Conservation (phyloP, 1,284 basidiomycete species). For the Agaricales sp. region DNA sequence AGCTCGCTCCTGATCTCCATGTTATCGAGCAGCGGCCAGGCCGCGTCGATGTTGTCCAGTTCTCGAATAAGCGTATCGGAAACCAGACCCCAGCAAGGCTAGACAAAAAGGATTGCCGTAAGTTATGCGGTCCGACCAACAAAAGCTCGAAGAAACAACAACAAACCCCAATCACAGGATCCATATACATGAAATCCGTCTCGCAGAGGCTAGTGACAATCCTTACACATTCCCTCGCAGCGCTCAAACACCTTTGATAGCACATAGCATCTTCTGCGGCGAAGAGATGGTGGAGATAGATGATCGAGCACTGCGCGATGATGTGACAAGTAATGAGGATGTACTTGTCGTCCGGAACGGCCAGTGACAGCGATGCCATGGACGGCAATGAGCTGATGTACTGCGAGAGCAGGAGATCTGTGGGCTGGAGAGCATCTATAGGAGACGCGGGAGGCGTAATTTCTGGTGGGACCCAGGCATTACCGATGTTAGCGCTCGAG, state of each 20-base stretch:
- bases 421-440: slow-evolving; percentile 43
- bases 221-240: slow-evolving; percentile 45
- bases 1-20: slow-evolving; percentile 51
- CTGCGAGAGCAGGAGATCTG: slow-evolving; percentile 53
- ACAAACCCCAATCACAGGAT: slow-evolving; percentile 65
- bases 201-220: slow-evolving; percentile 53
- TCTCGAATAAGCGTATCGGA: slow-evolving; percentile 58
- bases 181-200: slow-evolving; percentile 54
- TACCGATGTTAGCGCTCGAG: not conserved
- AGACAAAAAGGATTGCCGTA: too few species aligned
- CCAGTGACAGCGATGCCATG: slow-evolving; percentile 51
- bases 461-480: not conserved
- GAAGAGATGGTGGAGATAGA: slow-evolving; percentile 54
- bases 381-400: slow-evolving; percentile 51
- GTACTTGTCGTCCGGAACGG: slow-evolving; percentile 48
- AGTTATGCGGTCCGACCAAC: too few species aligned
- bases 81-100: slow-evolving; percentile 66
- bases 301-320: slow-evolving; percentile 55
- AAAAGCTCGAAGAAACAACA: slow-evolving; percentile 1
- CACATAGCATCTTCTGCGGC: slow-evolving; percentile 46
- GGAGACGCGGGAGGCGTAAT: slow-evolving; percentile 12
- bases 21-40: slow-evolving; percentile 36
- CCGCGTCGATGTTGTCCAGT: slow-evolving; percentile 42
- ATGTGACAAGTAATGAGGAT: slow-evolving; percentile 49
- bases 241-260: slow-evolving; percentile 53